A percentile compares a stretch with the other conserved stretches of the same genome.
phyloP scores from a whole-genome alignment of 768 basidiomycete genomes.

The Atractiella rhizophila region DNA sequence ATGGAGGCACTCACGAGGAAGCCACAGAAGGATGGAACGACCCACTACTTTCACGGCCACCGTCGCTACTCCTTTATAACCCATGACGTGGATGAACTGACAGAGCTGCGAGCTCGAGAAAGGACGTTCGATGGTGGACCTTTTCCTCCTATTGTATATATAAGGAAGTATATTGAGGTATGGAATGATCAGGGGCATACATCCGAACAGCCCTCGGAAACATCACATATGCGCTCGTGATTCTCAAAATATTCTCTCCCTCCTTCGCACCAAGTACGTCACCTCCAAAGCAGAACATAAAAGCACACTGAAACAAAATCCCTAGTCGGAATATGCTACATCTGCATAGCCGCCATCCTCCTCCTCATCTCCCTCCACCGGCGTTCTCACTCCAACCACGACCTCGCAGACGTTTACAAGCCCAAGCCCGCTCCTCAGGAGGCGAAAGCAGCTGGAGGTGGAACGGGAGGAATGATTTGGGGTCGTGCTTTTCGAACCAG shows the following conservation, averaged over 20 bases:
- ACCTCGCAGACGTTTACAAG: conserved; percentile 7
- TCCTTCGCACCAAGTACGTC: conserved; percentile 5
- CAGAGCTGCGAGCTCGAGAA: conserved; percentile 7
- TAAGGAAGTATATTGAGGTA: no score
- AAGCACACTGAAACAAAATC: not conserved
- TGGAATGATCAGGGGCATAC: conserved; percentile 9
- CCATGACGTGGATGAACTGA: conserved; percentile 11
- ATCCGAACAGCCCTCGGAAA: conserved; percentile 7
- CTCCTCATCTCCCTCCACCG: conserved; percentile 3
- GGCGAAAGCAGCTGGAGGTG: not conserved
- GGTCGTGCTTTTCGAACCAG: not conserved
- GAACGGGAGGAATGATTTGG: no score
- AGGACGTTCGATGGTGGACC: not conserved
- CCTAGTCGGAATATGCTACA: conserved; percentile 4
- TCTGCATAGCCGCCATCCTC: conserved; percentile 1
- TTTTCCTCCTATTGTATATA: not conserved
- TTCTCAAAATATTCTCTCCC: conserved; percentile 10
- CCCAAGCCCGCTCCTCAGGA: not conserved
- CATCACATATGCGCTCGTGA: conserved; percentile 3
- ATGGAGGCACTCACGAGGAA: no score
- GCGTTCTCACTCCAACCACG: not conserved
- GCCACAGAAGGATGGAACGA: no score
- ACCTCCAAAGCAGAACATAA: not conserved
- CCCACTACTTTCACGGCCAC: no score
- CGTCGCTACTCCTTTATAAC: no score